Evolutionary conservation across 1,284 basidiomycete genomes (phyloP), one percentile per base, ranked within the genome.

Genomic region (Tilletia walkeri): DNA sequence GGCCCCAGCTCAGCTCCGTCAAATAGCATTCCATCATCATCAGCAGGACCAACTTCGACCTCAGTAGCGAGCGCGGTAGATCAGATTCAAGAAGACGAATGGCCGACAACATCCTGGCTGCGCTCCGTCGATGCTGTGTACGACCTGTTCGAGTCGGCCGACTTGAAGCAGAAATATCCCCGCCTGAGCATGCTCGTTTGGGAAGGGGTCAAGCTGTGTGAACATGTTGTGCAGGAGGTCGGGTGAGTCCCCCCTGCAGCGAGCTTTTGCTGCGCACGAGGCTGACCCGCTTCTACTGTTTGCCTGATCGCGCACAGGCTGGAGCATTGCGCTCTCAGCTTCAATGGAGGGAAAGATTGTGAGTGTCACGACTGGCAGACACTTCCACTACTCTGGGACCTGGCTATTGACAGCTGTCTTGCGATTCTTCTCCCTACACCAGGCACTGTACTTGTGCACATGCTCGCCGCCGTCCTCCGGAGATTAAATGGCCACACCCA

Each of bases 341-440:
- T 97, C 86, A 99, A 99, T 78, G 95, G 95, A 14, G 95, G 95
- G 59, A 99, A 99, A 84, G 95, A 99, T 82, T 98, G 70, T 39
- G 66, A 18, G 30, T 47, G 0, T 6, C 30, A 30, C 66, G 50
- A 47, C 20, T 47, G 53, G 2, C 20, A 41, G 56, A 24, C 67
- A 24, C 59, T 7, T 34, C 10, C 1, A 24, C n/a, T 38, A 36
- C 36, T 16, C 41, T 45, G 41, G 3, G 24, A 30, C 2, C 24
- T 30, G 24, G 24, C 24, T 30, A 20, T 16, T 39, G 48, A 30
- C 41, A 38, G 14, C 20, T 18, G 38, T 30, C 14, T 47, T 47
- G 10, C n/a, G 67, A 16, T 38, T 63, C 50, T 34, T 61, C 36
- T 54, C 39, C 20, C 36, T 65, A 34, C 47, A 48, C n/a, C 65